A percentile compares a stretch with the other conserved stretches of the same genome.
These are phyloP conservation scores for Fusarium succisae DNA, from an alignment of 2,329 filamentous ascomycete species.

Conservation along the genomic window DNA sequence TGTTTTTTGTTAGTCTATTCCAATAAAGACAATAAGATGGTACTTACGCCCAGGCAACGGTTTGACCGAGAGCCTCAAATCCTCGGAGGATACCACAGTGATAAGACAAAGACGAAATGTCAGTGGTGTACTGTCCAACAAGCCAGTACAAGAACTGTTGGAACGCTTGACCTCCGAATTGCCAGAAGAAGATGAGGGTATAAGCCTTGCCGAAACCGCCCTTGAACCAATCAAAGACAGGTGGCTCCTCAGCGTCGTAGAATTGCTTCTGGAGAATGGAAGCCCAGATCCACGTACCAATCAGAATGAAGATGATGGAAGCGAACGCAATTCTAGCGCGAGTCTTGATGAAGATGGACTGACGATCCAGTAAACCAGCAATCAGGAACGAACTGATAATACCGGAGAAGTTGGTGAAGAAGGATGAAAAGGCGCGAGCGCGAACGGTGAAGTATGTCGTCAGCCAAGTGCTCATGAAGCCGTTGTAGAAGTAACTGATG, in stretches of 20 bases:
- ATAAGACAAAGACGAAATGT: constrained; percentile 4
- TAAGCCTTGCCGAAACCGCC: constrained; percentile 32
- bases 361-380: constrained; percentile 12
- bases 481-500: constrained; percentile 17
- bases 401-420: constrained; percentile 16
- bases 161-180: constrained; percentile 31
- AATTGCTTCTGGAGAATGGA: constrained; percentile 29
- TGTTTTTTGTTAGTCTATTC: neutral
- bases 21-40: too few relatives aligned
- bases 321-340: constrained; percentile 10
- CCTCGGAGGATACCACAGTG: constrained; percentile 19
- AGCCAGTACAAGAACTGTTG: constrained; percentile 24
- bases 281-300: constrained; percentile 30
- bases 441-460: constrained; percentile 15
- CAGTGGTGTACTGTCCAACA: constrained; percentile 11
- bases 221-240: constrained; percentile 31
- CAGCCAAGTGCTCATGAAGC: constrained; percentile 19
- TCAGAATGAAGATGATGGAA: neutral
- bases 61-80: constrained; percentile 14
- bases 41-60: constrained; percentile 22
- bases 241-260: constrained; percentile 14
- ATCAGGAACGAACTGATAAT: constrained; percentile 12
- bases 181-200: constrained; percentile 33
- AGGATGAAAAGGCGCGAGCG: constrained; percentile 11
- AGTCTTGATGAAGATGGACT: constrained; percentile 32